Conservation (phyloP, 202 grass and related monocot genomes). For the Panicum hallii region DNA sequence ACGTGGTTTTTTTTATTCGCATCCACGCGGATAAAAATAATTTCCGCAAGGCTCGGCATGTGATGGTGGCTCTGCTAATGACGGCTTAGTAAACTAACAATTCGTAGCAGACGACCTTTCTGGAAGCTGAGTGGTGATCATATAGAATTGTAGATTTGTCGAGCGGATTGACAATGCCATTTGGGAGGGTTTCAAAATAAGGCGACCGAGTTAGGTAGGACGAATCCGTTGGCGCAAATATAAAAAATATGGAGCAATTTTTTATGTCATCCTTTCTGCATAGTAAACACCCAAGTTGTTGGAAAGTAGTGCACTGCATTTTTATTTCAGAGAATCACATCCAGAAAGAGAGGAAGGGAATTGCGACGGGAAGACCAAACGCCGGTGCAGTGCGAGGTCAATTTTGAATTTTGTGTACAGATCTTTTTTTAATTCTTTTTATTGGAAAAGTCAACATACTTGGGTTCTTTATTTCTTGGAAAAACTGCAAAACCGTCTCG, state of each 20-base stretch:
- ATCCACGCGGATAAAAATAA: not conserved
- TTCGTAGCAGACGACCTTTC: not conserved
- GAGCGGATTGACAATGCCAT: not conserved
- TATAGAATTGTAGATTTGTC: not conserved
- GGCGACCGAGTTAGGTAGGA: not conserved
- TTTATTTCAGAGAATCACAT: not conserved
- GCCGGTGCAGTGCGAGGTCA: too few relatives aligned
- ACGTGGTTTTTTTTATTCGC: not conserved
- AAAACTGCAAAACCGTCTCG: too few relatives aligned
- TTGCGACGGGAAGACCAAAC: not conserved
- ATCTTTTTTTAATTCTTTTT: too few relatives aligned
- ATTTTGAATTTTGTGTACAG: too few relatives aligned
- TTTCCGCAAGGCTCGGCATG: not conserved
- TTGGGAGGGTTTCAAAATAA: not conserved
- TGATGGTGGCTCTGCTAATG: not conserved
- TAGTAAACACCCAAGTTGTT: not conserved
- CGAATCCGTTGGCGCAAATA: not conserved
- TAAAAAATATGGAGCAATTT: not conserved
- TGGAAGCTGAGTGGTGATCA: not conserved
- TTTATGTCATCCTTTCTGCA: not conserved
- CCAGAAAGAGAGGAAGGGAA: not conserved
- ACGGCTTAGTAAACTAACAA: constrained; percentile 9
- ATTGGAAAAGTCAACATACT: too few relatives aligned
- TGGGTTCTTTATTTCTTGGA: too few relatives aligned
- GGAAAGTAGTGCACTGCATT: not conserved